Percentiles rank a stretch among this genome's conserved stretches.
These are phyloP conservation scores for Apophysomyces elegans DNA, from an alignment of 371 early-diverging fungal genomes.

Conservation along the genomic window DNA sequence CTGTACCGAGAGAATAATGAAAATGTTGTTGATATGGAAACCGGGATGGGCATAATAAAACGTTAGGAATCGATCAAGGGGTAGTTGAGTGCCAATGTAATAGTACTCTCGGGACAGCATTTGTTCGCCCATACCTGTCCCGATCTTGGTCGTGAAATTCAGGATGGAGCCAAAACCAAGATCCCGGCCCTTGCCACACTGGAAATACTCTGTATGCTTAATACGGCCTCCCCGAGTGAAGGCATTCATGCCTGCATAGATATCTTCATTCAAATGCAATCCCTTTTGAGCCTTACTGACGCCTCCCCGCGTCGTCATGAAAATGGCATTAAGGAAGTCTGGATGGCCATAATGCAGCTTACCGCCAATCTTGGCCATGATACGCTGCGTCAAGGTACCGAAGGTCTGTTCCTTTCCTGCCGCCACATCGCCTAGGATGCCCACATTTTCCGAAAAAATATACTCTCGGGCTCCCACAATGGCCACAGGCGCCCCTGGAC, in stretches of 20 bases:
- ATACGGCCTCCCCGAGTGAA: slow-evolving; percentile 86
- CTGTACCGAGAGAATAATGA: slow-evolving; percentile 86
- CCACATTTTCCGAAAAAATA: slow-evolving; percentile 89
- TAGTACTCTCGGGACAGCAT: slow-evolving; percentile 91
- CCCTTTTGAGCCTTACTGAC: slow-evolving; percentile 92
- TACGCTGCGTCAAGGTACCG: slow-evolving; percentile 87
- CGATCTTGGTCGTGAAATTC: slow-evolving; percentile 90
- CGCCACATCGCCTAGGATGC: slow-evolving; percentile 88
- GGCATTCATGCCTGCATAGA: slow-evolving; percentile 92
- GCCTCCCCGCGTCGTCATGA: slow-evolving; percentile 89
- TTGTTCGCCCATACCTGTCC: slow-evolving; percentile 94
- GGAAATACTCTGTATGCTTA: slow-evolving; percentile 91
- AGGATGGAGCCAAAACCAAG: slow-evolving; percentile 90
- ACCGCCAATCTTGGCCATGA: slow-evolving; percentile 86
- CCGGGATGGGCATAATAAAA: slow-evolving; percentile 92
- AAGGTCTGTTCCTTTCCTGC: slow-evolving; percentile 93
- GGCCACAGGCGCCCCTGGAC: slow-evolving; percentile 75
- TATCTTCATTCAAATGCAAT: slow-evolving; percentile 92
- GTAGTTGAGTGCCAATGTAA: slow-evolving; percentile 84
- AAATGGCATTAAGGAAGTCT: slow-evolving; percentile 88
- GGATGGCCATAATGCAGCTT: slow-evolving; percentile 92
- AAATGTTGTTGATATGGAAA: slow-evolving; percentile 91
- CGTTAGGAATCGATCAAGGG: slow-evolving; percentile 85
- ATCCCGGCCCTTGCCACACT: slow-evolving; percentile 94
- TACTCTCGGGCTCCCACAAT: slow-evolving; percentile 92